Evolutionary conservation across 306 rosid genomes (phyloP).

Genomic region (Cajanus cajan): DNA sequence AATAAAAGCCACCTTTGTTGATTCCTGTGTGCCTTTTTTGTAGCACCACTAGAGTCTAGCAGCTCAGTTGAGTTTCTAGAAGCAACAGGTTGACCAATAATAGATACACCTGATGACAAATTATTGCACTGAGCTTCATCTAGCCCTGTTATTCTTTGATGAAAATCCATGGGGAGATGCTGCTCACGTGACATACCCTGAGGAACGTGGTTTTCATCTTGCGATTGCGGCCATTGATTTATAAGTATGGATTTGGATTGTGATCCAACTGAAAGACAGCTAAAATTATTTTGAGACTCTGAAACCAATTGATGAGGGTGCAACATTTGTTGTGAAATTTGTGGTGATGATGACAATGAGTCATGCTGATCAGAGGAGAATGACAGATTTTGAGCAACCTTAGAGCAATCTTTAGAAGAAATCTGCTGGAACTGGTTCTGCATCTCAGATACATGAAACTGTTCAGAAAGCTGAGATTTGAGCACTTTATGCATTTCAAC

Average conservation of each 20-base stretch:
- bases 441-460: conserved; percentile 65
- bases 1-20: conserved; percentile 96
- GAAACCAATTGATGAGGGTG: conserved; percentile 52
- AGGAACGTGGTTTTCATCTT: conserved; percentile 33
- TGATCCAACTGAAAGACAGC: conserved; percentile 62
- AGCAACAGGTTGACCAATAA: conserved; percentile 56
- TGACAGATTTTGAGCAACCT: conserved; percentile 57
- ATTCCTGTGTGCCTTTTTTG: conserved; percentile 47
- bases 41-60: conserved; percentile 34
- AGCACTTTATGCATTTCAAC: conserved; percentile 56
- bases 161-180: conserved; percentile 40
- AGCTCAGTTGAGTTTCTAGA: conserved; percentile 48
- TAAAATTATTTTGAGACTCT: conserved; percentile 68
- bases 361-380: conserved; percentile 58
- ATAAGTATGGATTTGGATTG: conserved; percentile 48
- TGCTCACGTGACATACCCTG: conserved; percentile 42
- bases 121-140: conserved; percentile 87
- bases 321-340: conserved; percentile 62
- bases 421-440: conserved; percentile 76
- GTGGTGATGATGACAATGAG: conserved; percentile 55
- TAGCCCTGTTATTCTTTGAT: conserved; percentile 54
- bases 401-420: conserved; percentile 54
- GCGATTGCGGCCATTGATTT: conserved; percentile 47
- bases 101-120: conserved; percentile 68
- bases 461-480: conserved; percentile 58